A percentile compares a stretch with the other conserved stretches of the same genome.
Evolutionary conservation across 1,139 yeast species (phyloP).

Genomic region (Insectozyma bohioensis): DNA sequence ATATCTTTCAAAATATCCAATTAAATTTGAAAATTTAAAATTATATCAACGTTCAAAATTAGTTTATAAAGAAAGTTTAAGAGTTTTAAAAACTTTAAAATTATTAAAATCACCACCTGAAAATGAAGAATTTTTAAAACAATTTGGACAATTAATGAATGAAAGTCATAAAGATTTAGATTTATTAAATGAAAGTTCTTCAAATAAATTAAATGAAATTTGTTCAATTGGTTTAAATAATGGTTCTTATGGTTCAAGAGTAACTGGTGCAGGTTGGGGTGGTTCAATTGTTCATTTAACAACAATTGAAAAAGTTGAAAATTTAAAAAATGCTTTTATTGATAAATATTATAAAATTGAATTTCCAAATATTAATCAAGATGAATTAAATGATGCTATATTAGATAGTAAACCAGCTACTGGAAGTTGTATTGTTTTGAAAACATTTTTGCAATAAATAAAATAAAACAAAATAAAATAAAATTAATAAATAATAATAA

Average conservation of each 20-base stretch:
- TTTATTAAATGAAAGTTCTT: conserved; percentile 53
- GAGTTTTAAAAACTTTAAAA: conserved; percentile 54
- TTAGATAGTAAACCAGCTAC: conserved; percentile 59
- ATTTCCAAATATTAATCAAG: conserved; percentile 48
- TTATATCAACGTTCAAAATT: conserved; percentile 62
- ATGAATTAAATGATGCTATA: conserved; percentile 51
- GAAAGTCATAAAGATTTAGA: conserved; percentile 57
- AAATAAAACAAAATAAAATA: too few relatives aligned
- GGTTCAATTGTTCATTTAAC: conserved; percentile 72
- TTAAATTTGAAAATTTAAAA: conserved; percentile 54
- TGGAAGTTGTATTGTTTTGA: conserved; percentile 45
- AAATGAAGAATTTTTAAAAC: conserved; percentile 29
- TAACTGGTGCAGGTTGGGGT: conserved; percentile 85
- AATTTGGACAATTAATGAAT: conserved; percentile 58
- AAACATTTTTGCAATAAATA: conserved; percentile 5
- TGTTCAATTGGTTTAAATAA: conserved; percentile 52
- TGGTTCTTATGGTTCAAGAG: conserved; percentile 67
- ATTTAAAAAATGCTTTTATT: conserved; percentile 46
- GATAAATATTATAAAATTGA: conserved; percentile 49
- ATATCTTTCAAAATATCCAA: conserved; percentile 57
- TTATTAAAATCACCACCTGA: conserved; percentile 24
- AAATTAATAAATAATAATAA: too few relatives aligned
- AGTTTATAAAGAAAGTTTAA: conserved; percentile 61
- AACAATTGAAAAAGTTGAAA: conserved; percentile 42
- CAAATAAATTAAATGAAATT: conserved; percentile 51